Base-by-base conservation (phyloP, 805 yeast genomes). In the Helenozyma rhizophorensis region DNA sequence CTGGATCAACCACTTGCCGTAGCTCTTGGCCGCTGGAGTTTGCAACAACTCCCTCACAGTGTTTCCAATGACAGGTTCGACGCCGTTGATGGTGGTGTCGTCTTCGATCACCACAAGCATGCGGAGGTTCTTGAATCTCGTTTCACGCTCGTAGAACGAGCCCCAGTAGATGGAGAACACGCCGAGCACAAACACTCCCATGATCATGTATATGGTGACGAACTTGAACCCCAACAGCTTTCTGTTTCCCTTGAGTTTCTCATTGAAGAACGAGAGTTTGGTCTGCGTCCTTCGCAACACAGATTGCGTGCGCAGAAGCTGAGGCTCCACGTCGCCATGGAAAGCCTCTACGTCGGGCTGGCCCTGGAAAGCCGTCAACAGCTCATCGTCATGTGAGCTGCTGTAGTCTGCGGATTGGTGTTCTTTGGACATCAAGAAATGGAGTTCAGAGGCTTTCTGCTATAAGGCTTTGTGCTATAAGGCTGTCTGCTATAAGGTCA, bases 101-200 rank as follows among this genome's bases (percentile, higher is more conserved):
- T 62, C 65, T 32, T 63, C 70, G 18, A 68, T 45, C 26, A 58
- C 67, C 28, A 72, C 64, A 23, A 68, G 49, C 39, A 68, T 47
- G 14, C 56, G 52, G 36, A 70, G 48, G 37, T 67, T 61, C 12
- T 47, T 33, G 34, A 58, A 36, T 30, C 66, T 47, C 29, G 35
- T 6, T 25, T 33, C 22, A 37, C 71, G 48, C 7, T 54, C 23
- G 56, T 51, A 58, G 57, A 60, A 54, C 28, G 71, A 56, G 25
- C 72, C 70, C 83, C 83, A 70, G 58, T 72, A 60, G 39, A 64
- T 52, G 45, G 79, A 54, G 43, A 67, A 50, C 32, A 63, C 62
- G 23, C 52, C 46, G 30, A 74, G 45, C 21, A 72, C 56, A 31
- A 58, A 56, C 6, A 50, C 28, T 12, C 61, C 59, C 54, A 76